Base-by-base conservation (phyloP, 2,329 filamentous ascomycete species). In the Knufia petricola region DNA sequence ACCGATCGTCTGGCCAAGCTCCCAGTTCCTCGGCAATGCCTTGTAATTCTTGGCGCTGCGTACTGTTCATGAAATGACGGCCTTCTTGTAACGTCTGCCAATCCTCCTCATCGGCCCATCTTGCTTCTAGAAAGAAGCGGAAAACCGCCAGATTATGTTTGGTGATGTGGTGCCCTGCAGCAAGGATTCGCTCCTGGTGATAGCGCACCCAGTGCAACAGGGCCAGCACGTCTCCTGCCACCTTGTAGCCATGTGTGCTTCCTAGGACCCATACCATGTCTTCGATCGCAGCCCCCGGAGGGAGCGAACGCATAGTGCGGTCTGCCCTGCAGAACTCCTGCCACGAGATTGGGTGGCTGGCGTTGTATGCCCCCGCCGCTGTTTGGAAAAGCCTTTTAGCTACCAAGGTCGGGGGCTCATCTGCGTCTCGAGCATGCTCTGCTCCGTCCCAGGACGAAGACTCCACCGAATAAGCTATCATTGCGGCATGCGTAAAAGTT, bases 171-270 rank as follows among this genome's bases (percentile, higher is more conserved):
- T 34, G 46, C 31, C 45, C 36, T 17, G 28, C 17, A 60, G n/a
- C 52, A 56, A 41, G 60, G 49, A 46, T 61, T 57, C 15, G 50
- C 51, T 36, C 61, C 58, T 43, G 57, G 17, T 63, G 36, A 47
- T 56, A 50, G 53, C 61, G 44, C 40, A 58, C 15, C 55, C 55
- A 43, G 55, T 46, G 3, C 61, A 62, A 26, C 50, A 61, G 17
- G 12, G 37, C 48, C 10, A 55, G 15, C 8, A 56, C 15, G 32
- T 47, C 48, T n/a, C 38, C 24, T 21, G 50, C 21, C 46, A 52
- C 10, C 3, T 10, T 17, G 13, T 7, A 10, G 15, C n/a, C 39
- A 36, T 50, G 34, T 7, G 42, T 37, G 21, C 50, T 52, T 7
- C 50, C 46, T 9, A 57, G 34, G 4, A 52, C 23, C 28, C 52